Base-by-base conservation (phyloP, 1,284 basidiomycete species). In the Porodaedalea pini region DNA sequence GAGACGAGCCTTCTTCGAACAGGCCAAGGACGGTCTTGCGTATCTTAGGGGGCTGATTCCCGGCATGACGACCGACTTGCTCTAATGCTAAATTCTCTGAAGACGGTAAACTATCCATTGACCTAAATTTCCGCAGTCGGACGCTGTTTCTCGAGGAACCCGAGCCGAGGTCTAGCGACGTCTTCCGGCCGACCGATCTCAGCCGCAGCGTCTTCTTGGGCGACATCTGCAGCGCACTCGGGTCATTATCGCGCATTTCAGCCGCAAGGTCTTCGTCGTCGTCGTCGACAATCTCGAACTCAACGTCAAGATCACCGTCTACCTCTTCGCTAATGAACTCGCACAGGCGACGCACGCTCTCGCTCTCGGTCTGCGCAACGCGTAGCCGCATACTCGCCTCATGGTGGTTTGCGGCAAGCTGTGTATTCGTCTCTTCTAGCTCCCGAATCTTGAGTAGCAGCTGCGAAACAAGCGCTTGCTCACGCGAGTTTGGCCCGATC, bases 371-470 rank as follows among this genome's bases (percentile, higher is more conserved):
- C 61, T 86, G 84, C 6, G 88, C 87, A 3, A 79, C 77, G n/a
- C 78, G 78, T 23, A 92, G 73, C 56, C 84, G 81, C 27, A 72
- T 71, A 13, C 79, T 73, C 0, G 89, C 87, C 60, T 80, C 78
- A 1, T 70, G 69, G 65, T 92, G 87, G 67, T 91, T 81, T 60
- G 80, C 74, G 44, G 83, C 72, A 61, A 95, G 90, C 61, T 81
- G 77, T 15, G 76, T 63, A 66, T 96, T 91, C 10, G 88, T 80
- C 57, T 86, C 76, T 66, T 92, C 87, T 0, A 94, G 75, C 67
- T 94, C 91, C 27, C 79, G 75, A 51, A 94, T 87, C 71, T 92
- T 93, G n/a, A 73, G 66, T 31, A 92, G 70, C 3, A 94, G 78
- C 67, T 90, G 85, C 1, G 82, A 75, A 13, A 93, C 79, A 52